A percentile compares a stretch with the other conserved stretches of the same genome.
phyloP scores from a whole-genome alignment of 345 rosid genomes.

The Aquilaria sinensis region DNA sequence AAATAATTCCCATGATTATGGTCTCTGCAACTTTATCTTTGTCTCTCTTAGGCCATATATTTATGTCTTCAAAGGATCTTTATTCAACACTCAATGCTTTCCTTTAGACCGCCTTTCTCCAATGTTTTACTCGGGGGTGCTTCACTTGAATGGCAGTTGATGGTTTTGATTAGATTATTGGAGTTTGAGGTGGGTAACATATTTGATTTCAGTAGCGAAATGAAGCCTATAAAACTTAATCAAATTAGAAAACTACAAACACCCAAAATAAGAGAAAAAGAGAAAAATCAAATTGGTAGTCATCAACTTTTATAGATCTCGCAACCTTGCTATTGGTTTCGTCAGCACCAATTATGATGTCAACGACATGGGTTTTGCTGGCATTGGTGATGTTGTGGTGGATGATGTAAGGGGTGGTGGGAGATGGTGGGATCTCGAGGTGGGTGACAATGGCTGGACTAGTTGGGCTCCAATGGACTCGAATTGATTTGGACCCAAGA shows the following conservation, averaged over 20 bases:
- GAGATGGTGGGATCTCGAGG: conserved; percentile 39
- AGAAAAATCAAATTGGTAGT: conserved; percentile 14
- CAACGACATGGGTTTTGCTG: conserved; percentile 35
- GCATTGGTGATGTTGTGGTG: conserved; percentile 35
- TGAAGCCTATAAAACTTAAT: too few relatives aligned
- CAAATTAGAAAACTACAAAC: too few relatives aligned
- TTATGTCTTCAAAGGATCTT: conserved; percentile 81
- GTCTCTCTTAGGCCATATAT: conserved; percentile 51
- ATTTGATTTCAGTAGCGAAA: too few relatives aligned
- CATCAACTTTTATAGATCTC: conserved; percentile 42
- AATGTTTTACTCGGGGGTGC: conserved; percentile 82
- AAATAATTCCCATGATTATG: conserved; percentile 69
- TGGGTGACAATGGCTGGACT: conserved; percentile 44
- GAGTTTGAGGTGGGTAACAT: conserved; percentile 81
- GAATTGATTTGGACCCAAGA: conserved; percentile 49
- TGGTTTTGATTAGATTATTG: conserved; percentile 44
- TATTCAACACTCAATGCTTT: conserved; percentile 72
- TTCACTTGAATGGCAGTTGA: conserved; percentile 66
- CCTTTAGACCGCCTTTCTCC: conserved; percentile 81
- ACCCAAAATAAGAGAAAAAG: too few relatives aligned
- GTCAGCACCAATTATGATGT: conserved; percentile 55
- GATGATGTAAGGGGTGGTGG: conserved; percentile 39
- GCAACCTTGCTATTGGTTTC: conserved; percentile 65
- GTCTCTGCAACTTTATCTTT: conserved; percentile 83
- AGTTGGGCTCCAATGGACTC: conserved; percentile 41